Percentiles rank a stretch among this genome's conserved stretches.
Evolutionary conservation across 108 stramenopile species (phyloP).

Genomic region (Schizochytrium sp.): DNA sequence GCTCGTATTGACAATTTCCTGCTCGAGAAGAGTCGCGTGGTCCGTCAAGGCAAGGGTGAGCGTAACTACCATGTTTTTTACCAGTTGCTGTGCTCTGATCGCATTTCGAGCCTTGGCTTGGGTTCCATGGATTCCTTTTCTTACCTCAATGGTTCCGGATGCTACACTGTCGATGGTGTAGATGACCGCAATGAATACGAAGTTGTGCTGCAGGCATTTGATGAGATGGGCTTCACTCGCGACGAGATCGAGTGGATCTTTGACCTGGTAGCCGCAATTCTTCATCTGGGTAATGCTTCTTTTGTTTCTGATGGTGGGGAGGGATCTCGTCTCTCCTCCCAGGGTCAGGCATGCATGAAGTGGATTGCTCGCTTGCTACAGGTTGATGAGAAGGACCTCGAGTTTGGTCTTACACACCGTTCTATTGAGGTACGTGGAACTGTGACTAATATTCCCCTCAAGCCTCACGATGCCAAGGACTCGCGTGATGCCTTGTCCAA

Average conservation of each 20-base stretch:
- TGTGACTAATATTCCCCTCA: slow-evolving; percentile 59
- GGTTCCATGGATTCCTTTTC: slow-evolving; percentile 59
- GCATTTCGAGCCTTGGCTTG: slow-evolving; percentile 60
- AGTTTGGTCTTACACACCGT: slow-evolving; percentile 15
- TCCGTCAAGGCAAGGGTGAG: slow-evolving; percentile 77
- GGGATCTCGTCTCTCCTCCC: slow-evolving; percentile 54
- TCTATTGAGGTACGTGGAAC: slow-evolving; percentile 63
- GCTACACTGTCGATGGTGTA: slow-evolving; percentile 70
- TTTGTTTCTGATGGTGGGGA: slow-evolving; percentile 64
- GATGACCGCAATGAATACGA: slow-evolving; percentile 65
- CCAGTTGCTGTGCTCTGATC: slow-evolving; percentile 58
- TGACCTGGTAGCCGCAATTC: slow-evolving; percentile 69
- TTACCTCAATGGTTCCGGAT: slow-evolving; percentile 68
- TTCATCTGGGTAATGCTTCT: slow-evolving; percentile 75
- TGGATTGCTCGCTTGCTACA: slow-evolving; percentile 68
- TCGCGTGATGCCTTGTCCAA: slow-evolving; percentile 69
- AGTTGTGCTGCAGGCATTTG: slow-evolving; percentile 43
- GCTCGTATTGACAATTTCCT: slow-evolving; percentile 72
- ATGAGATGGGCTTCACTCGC: slow-evolving; percentile 20
- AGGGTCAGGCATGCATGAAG: slow-evolving; percentile 63
- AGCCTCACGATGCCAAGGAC: slow-evolving; percentile 60
- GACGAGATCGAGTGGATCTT: slow-evolving; percentile 63
- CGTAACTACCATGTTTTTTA: slow-evolving; percentile 71
- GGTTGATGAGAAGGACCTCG: slow-evolving; percentile 25
- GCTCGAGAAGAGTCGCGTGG: slow-evolving; percentile 67